Evolutionary conservation across 2,329 filamentous ascomycete species (phyloP), one percentile per base, ranked within the genome.

Genomic region (Fusarium subtropicale): DNA sequence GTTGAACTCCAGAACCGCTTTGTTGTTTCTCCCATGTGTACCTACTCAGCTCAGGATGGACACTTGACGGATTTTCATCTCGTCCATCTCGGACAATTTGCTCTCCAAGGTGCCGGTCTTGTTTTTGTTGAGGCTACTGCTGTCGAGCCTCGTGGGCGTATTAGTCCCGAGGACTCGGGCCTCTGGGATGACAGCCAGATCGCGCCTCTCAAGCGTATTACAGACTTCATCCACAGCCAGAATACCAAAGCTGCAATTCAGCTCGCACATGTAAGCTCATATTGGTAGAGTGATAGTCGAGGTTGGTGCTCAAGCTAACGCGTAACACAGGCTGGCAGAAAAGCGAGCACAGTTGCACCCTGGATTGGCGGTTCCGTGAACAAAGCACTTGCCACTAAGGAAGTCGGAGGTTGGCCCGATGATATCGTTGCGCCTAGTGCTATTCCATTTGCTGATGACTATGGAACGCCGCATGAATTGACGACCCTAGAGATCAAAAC

Each of bases 131-230:
- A 97, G 81, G 93, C 94, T 28, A 94, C 92, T 1, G 84, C 89
- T 33, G 91, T 97, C 1, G 83, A 87, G 12, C 81, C 92, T 8
- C 89, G 94, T 71, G 94, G 94, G 30, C 88, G 94, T 57, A 97
- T 97, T 82, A 91, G 92, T 1, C 93, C 93, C 2, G 85, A 94
- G 77, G 92, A 95, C 77, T 81, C 83, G 15, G 93, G 94, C 1
- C 81, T 97, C 10, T 97, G 94, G 94, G 85, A 91, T 66, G 94
- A 97, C 78, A 88, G 86, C 34, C 94, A 97, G 78, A 90, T 94
- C 64, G 90, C 86, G 67, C 89, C 90, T 0, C 81, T 97, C 60
- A 87, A 85, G 76, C 86, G 87, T 62, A 86, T 95, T 46, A 87
- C 90, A 36, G 92, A 97, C 65, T 97, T 94, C 67, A 88, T 91